A percentile compares a stretch with the other conserved stretches of the same genome.
Evolutionary conservation across 345 rosid species (phyloP).

Genomic region (Carallia brachiata): DNA sequence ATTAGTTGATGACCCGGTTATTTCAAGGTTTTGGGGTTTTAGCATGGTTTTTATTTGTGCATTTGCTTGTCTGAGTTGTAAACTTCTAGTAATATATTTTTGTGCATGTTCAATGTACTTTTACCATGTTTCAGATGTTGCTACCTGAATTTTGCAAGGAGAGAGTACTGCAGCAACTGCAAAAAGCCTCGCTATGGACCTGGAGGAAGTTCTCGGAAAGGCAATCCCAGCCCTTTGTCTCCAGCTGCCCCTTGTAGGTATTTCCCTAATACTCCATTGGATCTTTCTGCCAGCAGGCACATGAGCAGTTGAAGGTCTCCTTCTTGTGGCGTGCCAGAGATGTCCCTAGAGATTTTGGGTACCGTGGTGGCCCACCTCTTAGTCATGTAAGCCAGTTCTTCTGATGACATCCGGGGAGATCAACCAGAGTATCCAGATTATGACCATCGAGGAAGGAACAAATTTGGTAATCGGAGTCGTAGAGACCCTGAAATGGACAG

Average conservation of each 20-base stretch:
- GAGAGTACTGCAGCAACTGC: slow-evolving; percentile 74
- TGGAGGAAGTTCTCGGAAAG: slow-evolving; percentile 60
- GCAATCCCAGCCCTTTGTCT: slow-evolving; percentile 42
- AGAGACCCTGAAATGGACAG: slow-evolving; percentile 57
- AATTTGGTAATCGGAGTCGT: slow-evolving; percentile 53
- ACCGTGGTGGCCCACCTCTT: slow-evolving; percentile 45
- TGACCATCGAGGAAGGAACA: slow-evolving; percentile 55
- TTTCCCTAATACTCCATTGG: slow-evolving; percentile 54
- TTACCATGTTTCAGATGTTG: slow-evolving; percentile 50
- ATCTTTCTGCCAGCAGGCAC: slow-evolving; percentile 60
- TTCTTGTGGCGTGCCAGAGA: slow-evolving; percentile 61
- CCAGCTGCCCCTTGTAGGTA: slow-evolving; percentile 47
- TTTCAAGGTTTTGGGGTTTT: too few species aligned
- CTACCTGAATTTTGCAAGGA: slow-evolving; percentile 86
- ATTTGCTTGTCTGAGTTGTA: background rate
- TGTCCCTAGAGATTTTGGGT: slow-evolving; percentile 56
- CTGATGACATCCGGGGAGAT: slow-evolving; percentile 48
- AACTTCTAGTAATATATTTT: background rate
- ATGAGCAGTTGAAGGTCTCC: slow-evolving; percentile 67
- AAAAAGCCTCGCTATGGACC: slow-evolving; percentile 55
- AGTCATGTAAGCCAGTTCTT: slow-evolving; percentile 60
- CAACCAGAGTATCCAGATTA: slow-evolving; percentile 51
- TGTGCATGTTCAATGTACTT: slow-evolving; percentile 1
- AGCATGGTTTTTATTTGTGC: too few species aligned
- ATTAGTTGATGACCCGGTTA: too few species aligned